A percentile compares a stretch with the other conserved stretches of the same genome.
Evolutionary conservation across 2,329 filamentous ascomycete genomes (phyloP).

Genomic region (Phyllosticta paracitricarpa): DNA sequence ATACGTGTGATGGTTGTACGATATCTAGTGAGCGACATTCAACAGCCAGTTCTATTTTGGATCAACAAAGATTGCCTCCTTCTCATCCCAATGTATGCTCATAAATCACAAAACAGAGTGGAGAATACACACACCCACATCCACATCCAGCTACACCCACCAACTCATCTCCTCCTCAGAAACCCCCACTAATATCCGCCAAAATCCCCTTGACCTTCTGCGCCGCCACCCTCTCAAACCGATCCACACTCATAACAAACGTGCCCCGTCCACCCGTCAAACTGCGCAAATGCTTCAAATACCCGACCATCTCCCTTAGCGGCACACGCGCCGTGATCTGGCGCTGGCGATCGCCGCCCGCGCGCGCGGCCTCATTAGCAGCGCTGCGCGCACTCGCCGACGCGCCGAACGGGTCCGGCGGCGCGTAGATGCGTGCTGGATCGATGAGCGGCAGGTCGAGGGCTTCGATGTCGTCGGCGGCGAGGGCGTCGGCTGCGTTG

Average conservation of each 20-base stretch:
- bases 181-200: slow-evolving; percentile 14
- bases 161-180: neutral
- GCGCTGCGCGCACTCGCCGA: neutral
- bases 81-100: no score
- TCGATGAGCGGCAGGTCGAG: slow-evolving; percentile 48
- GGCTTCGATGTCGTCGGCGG: neutral
- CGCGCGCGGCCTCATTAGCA: neutral
- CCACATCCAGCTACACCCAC: no score
- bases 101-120: no score
- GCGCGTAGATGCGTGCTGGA: slow-evolving; percentile 68
- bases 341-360: slow-evolving; percentile 22
- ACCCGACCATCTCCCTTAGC: slow-evolving; percentile 93
- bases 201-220: slow-evolving; percentile 50
- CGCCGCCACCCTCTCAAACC: slow-evolving; percentile 56
- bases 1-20: no score
- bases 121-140: no score
- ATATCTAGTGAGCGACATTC: no score
- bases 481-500: neutral
- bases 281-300: slow-evolving; percentile 78
- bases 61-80: no score
- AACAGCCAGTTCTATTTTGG: no score
- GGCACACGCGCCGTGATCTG: slow-evolving; percentile 80
- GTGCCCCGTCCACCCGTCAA: slow-evolving; percentile 77
- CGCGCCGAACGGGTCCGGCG: slow-evolving; percentile 67
- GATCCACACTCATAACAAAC: slow-evolving; percentile 65